Percentiles rank a stretch among this genome's conserved stretches.
Conservation (phyloP, 73 alveolate genomes). For the Urostyla sp. region DNA sequence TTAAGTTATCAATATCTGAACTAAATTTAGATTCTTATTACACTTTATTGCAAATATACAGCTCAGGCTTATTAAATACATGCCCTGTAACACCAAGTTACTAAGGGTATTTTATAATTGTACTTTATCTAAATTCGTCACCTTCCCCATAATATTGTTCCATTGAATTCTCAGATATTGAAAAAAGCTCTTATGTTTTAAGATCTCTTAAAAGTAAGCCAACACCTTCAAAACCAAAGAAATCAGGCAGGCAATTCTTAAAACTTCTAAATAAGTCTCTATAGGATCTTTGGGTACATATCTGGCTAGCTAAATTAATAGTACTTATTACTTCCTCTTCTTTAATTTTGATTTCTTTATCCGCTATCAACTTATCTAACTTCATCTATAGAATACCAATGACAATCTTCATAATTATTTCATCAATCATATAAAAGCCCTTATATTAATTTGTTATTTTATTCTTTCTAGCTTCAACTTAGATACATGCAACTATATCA, state of each 20-base stretch:
- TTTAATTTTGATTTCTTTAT: constrained; percentile 2
- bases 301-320: constrained; percentile 37
- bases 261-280: constrained; percentile 29
- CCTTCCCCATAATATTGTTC: constrained; percentile 16
- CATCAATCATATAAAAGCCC: constrained; percentile 40
- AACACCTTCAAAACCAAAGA: constrained; percentile 52
- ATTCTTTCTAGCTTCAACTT: constrained; percentile 36
- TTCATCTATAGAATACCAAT: constrained; percentile 11
- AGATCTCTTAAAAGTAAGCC: constrained; percentile 46
- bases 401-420: constrained; percentile 21
- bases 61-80: constrained; percentile 35
- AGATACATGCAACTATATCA: constrained; percentile 29
- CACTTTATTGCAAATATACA: constrained; percentile 38
- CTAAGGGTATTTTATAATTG: constrained; percentile 35
- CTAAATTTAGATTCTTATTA: constrained; percentile 31
- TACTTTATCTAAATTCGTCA: constrained; percentile 36
- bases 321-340: constrained; percentile 43
- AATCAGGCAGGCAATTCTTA: constrained; percentile 10
- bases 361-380: constrained; percentile 40
- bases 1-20: constrained; percentile 52
- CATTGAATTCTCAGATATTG: constrained; percentile 26
- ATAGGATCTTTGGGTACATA: constrained; percentile 51
- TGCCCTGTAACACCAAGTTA: constrained; percentile 52
- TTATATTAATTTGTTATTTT: not conserved
- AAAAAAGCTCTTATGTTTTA: constrained; percentile 39